Conservation (phyloP, 108 stramenopile genomes). For the Nitzschia sp. region DNA sequence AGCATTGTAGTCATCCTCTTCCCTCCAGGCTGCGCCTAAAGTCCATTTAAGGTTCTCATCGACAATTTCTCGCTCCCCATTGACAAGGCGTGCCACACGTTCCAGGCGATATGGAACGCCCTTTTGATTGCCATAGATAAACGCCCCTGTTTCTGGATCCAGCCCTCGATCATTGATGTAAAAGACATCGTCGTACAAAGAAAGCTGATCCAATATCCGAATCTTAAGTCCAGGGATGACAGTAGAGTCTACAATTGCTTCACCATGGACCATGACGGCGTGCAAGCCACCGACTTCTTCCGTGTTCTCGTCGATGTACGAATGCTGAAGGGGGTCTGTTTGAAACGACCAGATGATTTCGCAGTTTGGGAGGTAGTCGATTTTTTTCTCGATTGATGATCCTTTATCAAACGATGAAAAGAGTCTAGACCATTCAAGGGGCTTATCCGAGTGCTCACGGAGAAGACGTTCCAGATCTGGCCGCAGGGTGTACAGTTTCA, state of each 20-base stretch:
- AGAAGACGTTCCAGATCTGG: constrained; percentile 57
- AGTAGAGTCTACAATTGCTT: constrained; percentile 71
- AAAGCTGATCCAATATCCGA: constrained; percentile 75
- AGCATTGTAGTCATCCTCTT: constrained; percentile 41
- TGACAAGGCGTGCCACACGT: constrained; percentile 50
- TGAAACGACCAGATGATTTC: constrained; percentile 71
- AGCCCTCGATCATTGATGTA: constrained; percentile 88
- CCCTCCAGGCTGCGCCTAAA: constrained; percentile 60
- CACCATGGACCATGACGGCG: constrained; percentile 83
- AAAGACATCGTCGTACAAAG: constrained; percentile 71
- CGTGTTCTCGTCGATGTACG: constrained; percentile 37
- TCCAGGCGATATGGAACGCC: constrained; percentile 80
- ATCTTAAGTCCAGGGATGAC: constrained; percentile 79
- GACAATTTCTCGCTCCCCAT: constrained; percentile 31
- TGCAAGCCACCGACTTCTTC: constrained; percentile 37
- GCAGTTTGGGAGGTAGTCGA: constrained; percentile 39
- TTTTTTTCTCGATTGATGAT: constrained; percentile 1
- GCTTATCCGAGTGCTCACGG: constrained; percentile 20
- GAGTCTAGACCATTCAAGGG: constrained; percentile 41
- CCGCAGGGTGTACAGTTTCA: constrained; percentile 63
- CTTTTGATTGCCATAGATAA: constrained; percentile 81
- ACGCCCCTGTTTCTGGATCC: constrained; percentile 60
- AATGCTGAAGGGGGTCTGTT: constrained; percentile 63
- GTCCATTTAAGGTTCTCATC: constrained; percentile 69
- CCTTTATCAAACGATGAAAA: constrained; percentile 30